Evolutionary conservation across 208 protist genomes (phyloP).

Genomic region (Trypanosomatidae sp.): DNA sequence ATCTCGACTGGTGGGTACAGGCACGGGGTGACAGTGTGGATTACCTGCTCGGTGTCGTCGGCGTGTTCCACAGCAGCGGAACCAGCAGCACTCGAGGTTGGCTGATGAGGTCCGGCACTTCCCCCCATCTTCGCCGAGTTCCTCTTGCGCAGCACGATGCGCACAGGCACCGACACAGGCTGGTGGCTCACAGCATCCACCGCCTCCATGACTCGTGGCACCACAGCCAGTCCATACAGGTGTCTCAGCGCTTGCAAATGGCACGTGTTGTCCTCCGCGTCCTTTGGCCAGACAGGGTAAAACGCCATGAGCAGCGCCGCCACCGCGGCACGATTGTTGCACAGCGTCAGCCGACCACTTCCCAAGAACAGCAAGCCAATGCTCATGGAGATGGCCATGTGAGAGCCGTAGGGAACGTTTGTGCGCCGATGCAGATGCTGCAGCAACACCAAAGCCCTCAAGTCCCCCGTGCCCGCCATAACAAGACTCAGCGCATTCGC

Average conservation of each 20-base stretch:
- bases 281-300: constrained; percentile 93
- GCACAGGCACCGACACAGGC: constrained; percentile 69
- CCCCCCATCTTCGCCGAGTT: not conserved
- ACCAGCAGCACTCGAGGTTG: constrained; percentile 44
- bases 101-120: not conserved
- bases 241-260: constrained; percentile 93
- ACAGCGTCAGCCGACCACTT: constrained; percentile 88
- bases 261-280: constrained; percentile 89
- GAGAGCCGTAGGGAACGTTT: constrained; percentile 87
- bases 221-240: constrained; percentile 94
- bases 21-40: constrained; percentile 51
- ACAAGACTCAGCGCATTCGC: constrained; percentile 73
- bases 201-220: constrained; percentile 91
- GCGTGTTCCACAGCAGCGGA: not conserved
- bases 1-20: constrained; percentile 67
- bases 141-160: constrained; percentile 45
- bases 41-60: not conserved
- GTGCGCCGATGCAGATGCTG: constrained; percentile 60
- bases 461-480: constrained; percentile 94
- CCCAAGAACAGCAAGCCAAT: constrained; percentile 96
- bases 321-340: constrained; percentile 71
- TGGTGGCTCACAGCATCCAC: constrained; percentile 88
- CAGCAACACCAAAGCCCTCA: constrained; percentile 69
- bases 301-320: constrained; percentile 93
- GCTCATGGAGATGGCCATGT: constrained; percentile 95